Percentiles rank a stretch among this genome's conserved stretches.
Evolutionary conservation across 352 stramenopile species (phyloP).

Genomic region (Phytophthora pisi): DNA sequence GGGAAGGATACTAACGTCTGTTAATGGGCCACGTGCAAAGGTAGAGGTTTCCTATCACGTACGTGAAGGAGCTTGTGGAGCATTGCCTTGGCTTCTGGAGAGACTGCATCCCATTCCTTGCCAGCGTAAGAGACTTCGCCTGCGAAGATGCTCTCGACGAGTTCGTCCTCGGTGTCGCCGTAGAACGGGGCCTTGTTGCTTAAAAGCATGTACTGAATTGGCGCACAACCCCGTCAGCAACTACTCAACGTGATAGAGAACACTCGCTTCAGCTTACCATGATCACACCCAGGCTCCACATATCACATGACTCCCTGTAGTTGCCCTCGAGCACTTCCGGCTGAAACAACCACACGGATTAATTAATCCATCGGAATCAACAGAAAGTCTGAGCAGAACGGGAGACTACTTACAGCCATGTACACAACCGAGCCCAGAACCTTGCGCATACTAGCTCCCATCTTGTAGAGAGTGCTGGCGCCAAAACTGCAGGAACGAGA

Average conservation of each 20-base stretch:
- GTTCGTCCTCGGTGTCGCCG: conserved; percentile 67
- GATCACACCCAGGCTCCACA: conserved; percentile 85
- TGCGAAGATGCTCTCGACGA: conserved; percentile 79
- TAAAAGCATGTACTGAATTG: conserved; percentile 75
- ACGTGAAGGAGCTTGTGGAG: conserved; percentile 81
- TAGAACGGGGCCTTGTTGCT: conserved; percentile 80
- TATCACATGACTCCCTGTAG: conserved; percentile 77
- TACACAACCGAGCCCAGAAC: conserved; percentile 83
- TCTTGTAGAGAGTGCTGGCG: conserved; percentile 77
- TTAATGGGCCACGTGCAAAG: no score
- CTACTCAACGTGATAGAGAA: no score
- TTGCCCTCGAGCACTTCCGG: conserved; percentile 73
- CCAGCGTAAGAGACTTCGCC: conserved; percentile 60
- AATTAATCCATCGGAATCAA: not conserved
- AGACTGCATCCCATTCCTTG: conserved; percentile 63
- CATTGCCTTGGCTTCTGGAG: conserved; percentile 66
- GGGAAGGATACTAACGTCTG: no score
- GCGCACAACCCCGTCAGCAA: not conserved
- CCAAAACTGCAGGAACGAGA: conserved; percentile 54
- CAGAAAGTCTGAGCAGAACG: not conserved
- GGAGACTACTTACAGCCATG: conserved; percentile 73
- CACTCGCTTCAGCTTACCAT: conserved; percentile 46
- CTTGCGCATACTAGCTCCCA: conserved; percentile 80
- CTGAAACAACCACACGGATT: conserved; percentile 21
- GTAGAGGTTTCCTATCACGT: conserved; percentile 24